Conservation (phyloP, 805 yeast species). For the Cyberlindnera mississippiensis region DNA sequence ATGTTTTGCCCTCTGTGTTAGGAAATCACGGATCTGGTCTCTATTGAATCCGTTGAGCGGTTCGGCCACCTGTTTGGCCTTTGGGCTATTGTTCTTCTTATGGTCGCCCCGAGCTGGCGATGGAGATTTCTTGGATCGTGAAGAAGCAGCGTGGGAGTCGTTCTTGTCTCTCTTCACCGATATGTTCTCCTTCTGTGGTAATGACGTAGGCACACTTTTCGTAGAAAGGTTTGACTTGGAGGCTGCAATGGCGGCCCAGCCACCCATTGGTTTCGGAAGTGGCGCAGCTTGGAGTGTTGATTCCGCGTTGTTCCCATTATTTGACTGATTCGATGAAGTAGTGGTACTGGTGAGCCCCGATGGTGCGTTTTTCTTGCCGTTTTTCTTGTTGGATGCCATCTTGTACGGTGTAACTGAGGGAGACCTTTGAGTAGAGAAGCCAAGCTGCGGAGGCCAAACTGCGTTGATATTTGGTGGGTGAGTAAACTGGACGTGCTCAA, state of each 20-base stretch:
- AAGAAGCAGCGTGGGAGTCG: background rate
- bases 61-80: background rate
- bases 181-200: background rate
- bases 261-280: constrained; percentile 1
- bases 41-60: constrained; percentile 16
- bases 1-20: constrained; percentile 3
- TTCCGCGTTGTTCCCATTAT: constrained; percentile 2
- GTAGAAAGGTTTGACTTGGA: constrained; percentile 1
- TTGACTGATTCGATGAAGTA: background rate
- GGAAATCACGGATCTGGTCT: constrained; percentile 6
- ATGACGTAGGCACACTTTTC: background rate
- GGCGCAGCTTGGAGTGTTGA: background rate
- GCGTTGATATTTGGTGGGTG: no score
- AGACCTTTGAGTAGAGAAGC: no score
- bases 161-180: background rate
- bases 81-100: background rate
- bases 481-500: no score
- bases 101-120: constrained; percentile 4
- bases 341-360: background rate
- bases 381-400: constrained; percentile 7
- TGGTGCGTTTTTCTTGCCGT: background rate
- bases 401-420: no score
- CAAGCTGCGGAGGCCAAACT: no score
- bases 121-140: constrained; percentile 12
- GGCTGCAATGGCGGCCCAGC: constrained; percentile 23